Base-by-base conservation (phyloP, 2,329 filamentous ascomycete genomes). In the Colletotrichum sidae region DNA sequence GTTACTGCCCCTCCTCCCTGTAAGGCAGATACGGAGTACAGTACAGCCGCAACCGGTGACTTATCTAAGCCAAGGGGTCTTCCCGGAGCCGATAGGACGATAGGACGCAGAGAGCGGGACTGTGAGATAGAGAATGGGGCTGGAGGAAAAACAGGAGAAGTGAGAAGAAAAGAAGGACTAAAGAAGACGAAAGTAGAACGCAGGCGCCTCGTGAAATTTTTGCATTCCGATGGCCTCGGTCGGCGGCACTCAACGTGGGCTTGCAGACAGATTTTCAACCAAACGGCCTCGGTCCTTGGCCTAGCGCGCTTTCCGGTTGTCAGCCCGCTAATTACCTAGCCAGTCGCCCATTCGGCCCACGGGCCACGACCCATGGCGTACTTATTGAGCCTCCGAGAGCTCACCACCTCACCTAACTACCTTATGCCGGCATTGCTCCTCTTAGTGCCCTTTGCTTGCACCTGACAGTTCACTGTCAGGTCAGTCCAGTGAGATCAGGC, bases 391-490 rank as follows among this genome's bases (percentile, higher is more conserved):
- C 25, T 25, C 50, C 46, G 56, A 47, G 25, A 42, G 34, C 25
- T 47, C 46, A 15, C 51, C 62, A 56, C 15, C 34, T 61, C 56
- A 44, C 17, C 13, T 51, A 25, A 25, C 45, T n/a, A 17, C 17
- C 17, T 17, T 17, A 55, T 53, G 52, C 47, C 51, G 58, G 58
- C 63, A 66, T 53, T 65, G 52, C 49, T 51, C 34, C 47, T 62
- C 34, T 49, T 57, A 55, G 50, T 34, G 61, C 33, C 33, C n/a
- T 35, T 49, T 60, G 11, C 42, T 37, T 38, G 15, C 25, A 25
- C 25, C 25, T 25, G 25, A 25, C 4, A 5, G 25, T 25, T 25
- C 25, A 25, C 25, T 25, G 25, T 25, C 25, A 25, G 25, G 25
- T 25, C 25, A 33, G 51, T 54, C 44, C 56, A 65, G 49, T 44